Evolutionary conservation across 805 yeast species (phyloP), one percentile per base, ranked within the genome.

Genomic region (Ogataea chonburiensis): DNA sequence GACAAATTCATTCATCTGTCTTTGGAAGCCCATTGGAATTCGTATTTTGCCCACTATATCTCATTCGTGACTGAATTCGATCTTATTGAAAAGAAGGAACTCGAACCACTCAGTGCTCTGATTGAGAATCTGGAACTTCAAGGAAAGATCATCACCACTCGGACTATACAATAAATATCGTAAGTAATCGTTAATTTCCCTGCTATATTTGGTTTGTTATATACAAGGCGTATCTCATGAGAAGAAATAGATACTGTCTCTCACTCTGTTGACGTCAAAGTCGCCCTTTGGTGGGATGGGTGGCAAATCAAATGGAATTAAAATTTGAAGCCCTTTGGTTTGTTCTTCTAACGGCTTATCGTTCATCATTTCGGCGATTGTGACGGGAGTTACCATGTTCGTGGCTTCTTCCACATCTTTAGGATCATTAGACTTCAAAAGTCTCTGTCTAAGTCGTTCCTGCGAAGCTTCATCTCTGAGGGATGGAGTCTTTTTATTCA

Each of bases 11-110:
- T 91, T n/a, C 97, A 93, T 59, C 64, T 93, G 41, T 81, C 95
- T 2, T 62, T 93, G 42, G 98, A 93, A 58, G 96, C 98, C 1
- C 98, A 93, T 59, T 93, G 96, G 95, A 93, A 93, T 61, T 89
- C 98, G 3, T 86, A 89, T 51, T 93, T 94, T 63, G 93, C 96
- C 11, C 98, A 93, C 58, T 93, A 85, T 54, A 75, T 91, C 28
- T 82, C 95, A 35, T 86, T 93, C 55, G 76, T 84, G 10, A 81
- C 82, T 47, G 95, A 88, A 47, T 93, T 86, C 60, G 81, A 77
- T 35, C 71, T 93, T 46, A 69, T 93, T 22, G 98, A 88, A 42
- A 67, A 78, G 34, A 68, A 71, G 37, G 99, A 93, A 46, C 64
- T 88, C 60, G 83, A 71, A 37, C 98, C 98, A 0, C 64, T 93